Base-by-base conservation (phyloP, 1,284 basidiomycete species). In the Microbotryum violaceum region DNA sequence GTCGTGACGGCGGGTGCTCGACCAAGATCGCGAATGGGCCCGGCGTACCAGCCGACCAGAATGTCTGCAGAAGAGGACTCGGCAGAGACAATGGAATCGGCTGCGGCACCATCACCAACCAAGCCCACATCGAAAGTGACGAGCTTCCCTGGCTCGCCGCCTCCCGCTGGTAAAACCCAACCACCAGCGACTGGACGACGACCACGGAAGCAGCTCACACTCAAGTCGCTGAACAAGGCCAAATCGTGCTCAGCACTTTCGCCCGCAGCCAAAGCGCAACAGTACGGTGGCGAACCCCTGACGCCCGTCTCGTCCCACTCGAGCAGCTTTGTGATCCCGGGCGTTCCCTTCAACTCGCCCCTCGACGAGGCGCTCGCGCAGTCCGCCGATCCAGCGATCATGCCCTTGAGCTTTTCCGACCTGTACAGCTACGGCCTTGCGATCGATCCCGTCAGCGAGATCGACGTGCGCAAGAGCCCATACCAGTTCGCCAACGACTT, bases 371-470 rank as follows among this genome's bases (percentile, higher is more conserved):
- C 37, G n/a, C 25, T 55, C 10, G 37, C 49, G 18, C 27, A 48
- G 44, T 20, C 46, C 10, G 50, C 29, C 44, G 52, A 54, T 4
- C 49, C 46, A n/a, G 20, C 37, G 52, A 49, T 57, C 29, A 59
- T 67, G 59, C 69, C 66, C 14, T 68, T 71, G 56, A 67, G 63
- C 57, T 70, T 69, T 33, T 55, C 63, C 33, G 69, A 68, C 46
- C 66, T 70, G 44, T 66, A 70, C 64, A 65, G 65, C 60, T 51
- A 65, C 44, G 69, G 64, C 7, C 51, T 69, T 25, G 52, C 59
- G 37, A 54, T 49, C 31, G 67, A 64, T 6, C 53, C 55, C 6
- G 60, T 56, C 16, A 49, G 56, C 27, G 63, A 64, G 42, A 25
- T 29, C 49, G 48, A 29, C 33, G 42, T 50, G n/a, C 61, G 63